Evolutionary conservation across 805 yeast species (phyloP), one percentile per base, ranked within the genome.

Genomic region (Brettanomyces anomalus): DNA sequence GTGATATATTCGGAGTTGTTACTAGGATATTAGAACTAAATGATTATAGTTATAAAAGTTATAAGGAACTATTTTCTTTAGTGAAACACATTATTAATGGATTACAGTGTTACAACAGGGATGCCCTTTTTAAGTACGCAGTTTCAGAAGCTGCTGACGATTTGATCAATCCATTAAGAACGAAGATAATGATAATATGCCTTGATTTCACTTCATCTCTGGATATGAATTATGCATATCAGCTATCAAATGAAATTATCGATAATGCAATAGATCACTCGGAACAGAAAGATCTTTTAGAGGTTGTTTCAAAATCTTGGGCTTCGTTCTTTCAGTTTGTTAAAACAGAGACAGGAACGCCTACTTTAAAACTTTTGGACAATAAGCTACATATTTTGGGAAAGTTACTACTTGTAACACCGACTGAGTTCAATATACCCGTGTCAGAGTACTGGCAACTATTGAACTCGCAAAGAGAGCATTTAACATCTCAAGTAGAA

Each of bases 321-420:
- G 68, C 79, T 20, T 76, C 85, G 1, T 76, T 82, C 47, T 81
- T 79, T 52, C 95, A 85, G 51, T 79, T 82, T 3, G 84, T 85
- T 3, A 81, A 83, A 58, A 32, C 15, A n/a, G 34, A 32, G 18
- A 32, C 34, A n/a, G 39, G 16, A 24, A 38, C 43, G 17, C 39
- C 41, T n/a, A 44, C 37, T 16, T 49, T 50, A 3, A 41, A 37
- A 13, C 30, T 44, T 13, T 7, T 55, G 4, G 33, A 51, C 3
- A 36, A 39, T 15, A 90, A 86, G 57, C 55, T 78, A 52, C 68
- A 68, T 14, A 59, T 85, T 1, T 58, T 83, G 10, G 66, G 83
- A 2, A 62, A 68, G 39, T 65, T 81, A 3, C 55, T 85, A 44
- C 60, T 66, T 35, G 54, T 70, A 5, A 72, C 81, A 21, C 79